Conservation (phyloP, 768 basidiomycete genomes). For the Heimioporus sp. region DNA sequence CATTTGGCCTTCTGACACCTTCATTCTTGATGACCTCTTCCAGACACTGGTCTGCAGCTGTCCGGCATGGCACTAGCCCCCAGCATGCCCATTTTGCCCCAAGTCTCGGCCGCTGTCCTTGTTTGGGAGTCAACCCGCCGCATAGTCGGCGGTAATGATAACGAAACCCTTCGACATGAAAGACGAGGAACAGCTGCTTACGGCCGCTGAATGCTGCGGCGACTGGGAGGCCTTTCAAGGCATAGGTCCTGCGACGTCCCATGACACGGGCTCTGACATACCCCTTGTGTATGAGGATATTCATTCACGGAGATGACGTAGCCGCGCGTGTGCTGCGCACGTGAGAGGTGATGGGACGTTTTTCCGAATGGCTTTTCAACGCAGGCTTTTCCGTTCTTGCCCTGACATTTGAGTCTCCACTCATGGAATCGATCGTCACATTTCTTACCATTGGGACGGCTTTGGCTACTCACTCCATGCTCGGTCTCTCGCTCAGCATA, state of each 20-base stretch:
- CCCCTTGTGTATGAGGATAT: neutral
- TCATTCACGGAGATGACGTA: conserved; percentile 26
- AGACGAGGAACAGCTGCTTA: conserved; percentile 17
- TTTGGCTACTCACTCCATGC: neutral
- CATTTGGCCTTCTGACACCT: neutral
- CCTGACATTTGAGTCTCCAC: too few relatives aligned
- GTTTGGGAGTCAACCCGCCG: conserved; percentile 4
- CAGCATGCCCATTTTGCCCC: too few relatives aligned
- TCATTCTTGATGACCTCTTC: neutral
- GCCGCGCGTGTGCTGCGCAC: conserved; percentile 3
- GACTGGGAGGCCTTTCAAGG: neutral
- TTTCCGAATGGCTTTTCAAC: too few relatives aligned
- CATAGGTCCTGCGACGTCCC: neutral
- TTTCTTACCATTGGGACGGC: neutral
- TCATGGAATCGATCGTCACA: too few relatives aligned
- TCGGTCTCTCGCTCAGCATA: neutral
- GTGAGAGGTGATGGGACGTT: neutral
- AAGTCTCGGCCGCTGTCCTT: neutral
- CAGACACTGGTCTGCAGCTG: neutral
- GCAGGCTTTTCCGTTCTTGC: too few relatives aligned
- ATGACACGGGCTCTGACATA: neutral
- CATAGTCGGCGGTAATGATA: conserved; percentile 17
- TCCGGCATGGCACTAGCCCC: too few relatives aligned
- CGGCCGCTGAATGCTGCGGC: conserved; percentile 13
- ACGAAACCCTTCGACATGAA: conserved; percentile 9